Base-by-base conservation (phyloP, 2,329 filamentous ascomycete species). In the Calonectria honghensis region DNA sequence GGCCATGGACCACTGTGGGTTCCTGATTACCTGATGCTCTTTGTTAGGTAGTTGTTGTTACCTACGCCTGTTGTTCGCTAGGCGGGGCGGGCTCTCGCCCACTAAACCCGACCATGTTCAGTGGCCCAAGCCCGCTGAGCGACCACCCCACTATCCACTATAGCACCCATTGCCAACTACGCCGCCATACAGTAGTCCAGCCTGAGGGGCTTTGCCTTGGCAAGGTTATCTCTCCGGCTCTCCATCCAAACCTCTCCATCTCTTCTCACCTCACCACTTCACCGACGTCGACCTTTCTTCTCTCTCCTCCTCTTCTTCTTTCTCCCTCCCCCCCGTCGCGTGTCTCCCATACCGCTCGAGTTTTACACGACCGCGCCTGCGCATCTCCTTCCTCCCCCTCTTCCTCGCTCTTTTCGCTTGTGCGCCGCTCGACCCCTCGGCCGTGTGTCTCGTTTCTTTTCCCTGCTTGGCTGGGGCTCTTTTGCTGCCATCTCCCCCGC, bases 401-500 rank as follows among this genome's bases (percentile, higher is more conserved):
- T 41, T 70, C 63, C 67, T 66, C 59, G 54, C 72, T 70, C 69
- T 72, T 72, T 70, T 65, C 52, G 64, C 63, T 70, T 45, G 68
- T 45, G 72, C 79, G 78, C 77, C 79, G 80, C 77, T 77, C 77
- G 75, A 72, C 68, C 70, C 70, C 18, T 73, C 73, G 73, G 77
- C 78, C 57, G 35, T 75, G 59, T 69, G 74, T 65, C 66, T 71
- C 63, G 57, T 41, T 63, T 70, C 77, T 65, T 64, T 65, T 73
- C 76, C 78, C 52, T 79, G 72, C 79, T 75, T 77, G 71, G 76
- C 76, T 76, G 77, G 65, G 72, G 75, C 78, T 78, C 72, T 80
- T 77, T 78, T 80, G 78, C 79, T 81, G 75, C 72, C 75, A 74
- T 72, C 78, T 79, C 79, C 81, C 80, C 82, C 79, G 79, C 81